A percentile compares a stretch with the other conserved stretches of the same genome.
Conservation (phyloP, 805 yeast genomes). For the Yamadazyma paraphyllophila region DNA sequence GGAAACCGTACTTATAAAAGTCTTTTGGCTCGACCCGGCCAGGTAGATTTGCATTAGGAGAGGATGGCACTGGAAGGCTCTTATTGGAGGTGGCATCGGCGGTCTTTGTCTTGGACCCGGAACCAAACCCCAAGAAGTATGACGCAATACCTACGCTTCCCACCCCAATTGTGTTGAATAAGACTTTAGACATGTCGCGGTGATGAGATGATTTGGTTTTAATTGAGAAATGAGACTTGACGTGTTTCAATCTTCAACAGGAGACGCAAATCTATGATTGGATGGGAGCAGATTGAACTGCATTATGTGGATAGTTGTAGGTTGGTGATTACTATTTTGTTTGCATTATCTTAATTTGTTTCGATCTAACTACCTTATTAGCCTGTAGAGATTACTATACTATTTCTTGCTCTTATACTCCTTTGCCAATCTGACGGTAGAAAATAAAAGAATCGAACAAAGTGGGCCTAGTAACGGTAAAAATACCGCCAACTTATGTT, state of each 20-base stretch:
- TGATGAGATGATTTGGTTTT: neutral
- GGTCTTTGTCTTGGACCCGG: conserved; percentile 4
- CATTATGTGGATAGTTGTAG: no score
- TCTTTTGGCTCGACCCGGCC: conserved; percentile 64
- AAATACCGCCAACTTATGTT: conserved; percentile 92
- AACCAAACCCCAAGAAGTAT: conserved; percentile 34
- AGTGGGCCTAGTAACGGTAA: conserved; percentile 89
- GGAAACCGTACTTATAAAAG: conserved; percentile 89
- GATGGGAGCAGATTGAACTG: neutral
- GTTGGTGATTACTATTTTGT: no score
- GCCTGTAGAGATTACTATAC: neutral
- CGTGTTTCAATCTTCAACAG: no score
- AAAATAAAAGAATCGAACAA: conserved; percentile 57
- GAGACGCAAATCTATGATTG: no score
- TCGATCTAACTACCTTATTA: neutral
- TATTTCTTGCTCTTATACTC: conserved; percentile 7
- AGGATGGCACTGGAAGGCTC: conserved; percentile 3
- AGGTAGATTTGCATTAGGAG: conserved; percentile 23
- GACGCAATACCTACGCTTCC: conserved; percentile 40
- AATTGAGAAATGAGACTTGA: no score
- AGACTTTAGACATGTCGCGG: conserved; percentile 26
- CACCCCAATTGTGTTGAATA: conserved; percentile 27
- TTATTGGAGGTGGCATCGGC: neutral
- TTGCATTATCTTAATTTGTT: no score
- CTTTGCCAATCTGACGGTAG: conserved; percentile 38